Evolutionary conservation across 2,329 filamentous ascomycete species (phyloP).

Genomic region (Alternaria brassicicola): DNA sequence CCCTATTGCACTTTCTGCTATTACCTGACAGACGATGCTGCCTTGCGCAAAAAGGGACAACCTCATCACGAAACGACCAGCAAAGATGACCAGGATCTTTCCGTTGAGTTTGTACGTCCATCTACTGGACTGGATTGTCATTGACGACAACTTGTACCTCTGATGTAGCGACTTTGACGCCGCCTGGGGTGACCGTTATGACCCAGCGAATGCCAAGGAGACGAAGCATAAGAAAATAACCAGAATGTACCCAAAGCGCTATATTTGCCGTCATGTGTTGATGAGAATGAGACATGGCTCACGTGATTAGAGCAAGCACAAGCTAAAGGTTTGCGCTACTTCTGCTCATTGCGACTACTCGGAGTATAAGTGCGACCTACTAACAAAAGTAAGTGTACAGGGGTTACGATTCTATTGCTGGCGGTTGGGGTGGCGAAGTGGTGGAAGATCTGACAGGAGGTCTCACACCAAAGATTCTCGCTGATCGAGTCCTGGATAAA

Average conservation of each 20-base stretch:
- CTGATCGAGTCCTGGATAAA: conserved; percentile 73
- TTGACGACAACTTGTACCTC: conserved; percentile 89
- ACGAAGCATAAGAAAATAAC: conserved; percentile 67
- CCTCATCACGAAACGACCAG: conserved; percentile 70
- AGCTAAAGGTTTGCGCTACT: conserved; percentile 61
- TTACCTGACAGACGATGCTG: neutral
- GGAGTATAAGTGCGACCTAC: neutral
- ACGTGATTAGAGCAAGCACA: conserved; percentile 82
- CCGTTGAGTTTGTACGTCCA: conserved; percentile 69
- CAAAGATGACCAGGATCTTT: conserved; percentile 72
- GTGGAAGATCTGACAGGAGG: conserved; percentile 69
- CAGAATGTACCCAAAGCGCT: conserved; percentile 77
- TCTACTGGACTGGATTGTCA: conserved; percentile 79
- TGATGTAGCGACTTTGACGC: conserved; percentile 77
- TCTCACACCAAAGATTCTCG: conserved; percentile 70
- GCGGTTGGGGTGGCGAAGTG: conserved; percentile 64
- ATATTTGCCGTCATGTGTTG: conserved; percentile 76
- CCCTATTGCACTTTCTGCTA: neutral
- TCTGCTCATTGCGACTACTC: neutral
- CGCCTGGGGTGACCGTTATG: conserved; percentile 71
- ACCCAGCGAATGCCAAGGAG: conserved; percentile 62
- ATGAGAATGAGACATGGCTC: conserved; percentile 82
- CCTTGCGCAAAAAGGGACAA: conserved; percentile 47
- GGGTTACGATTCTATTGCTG: conserved; percentile 75
- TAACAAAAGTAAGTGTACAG: conserved; percentile 64